Evolutionary conservation across 2,329 filamentous ascomycete genomes (phyloP).

Genomic region (Fusarium anguioides): DNA sequence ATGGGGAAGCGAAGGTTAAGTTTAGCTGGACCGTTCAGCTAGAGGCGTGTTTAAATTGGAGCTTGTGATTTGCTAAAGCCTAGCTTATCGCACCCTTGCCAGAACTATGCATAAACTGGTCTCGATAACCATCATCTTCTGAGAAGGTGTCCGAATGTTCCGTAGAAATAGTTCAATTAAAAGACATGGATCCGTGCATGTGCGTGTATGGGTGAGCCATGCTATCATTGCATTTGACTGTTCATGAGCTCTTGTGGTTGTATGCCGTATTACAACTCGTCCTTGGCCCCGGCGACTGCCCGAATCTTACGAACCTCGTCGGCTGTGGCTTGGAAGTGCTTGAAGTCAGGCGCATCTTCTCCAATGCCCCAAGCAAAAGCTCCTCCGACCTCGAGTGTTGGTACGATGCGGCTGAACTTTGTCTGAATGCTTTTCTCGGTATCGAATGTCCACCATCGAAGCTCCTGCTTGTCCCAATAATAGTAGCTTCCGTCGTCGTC

Average conservation of each 20-base stretch:
- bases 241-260: background rate
- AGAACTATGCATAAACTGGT: slow-evolving; percentile 16
- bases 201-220: slow-evolving; percentile 7
- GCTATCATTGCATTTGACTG: slow-evolving; percentile 5
- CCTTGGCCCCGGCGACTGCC: slow-evolving; percentile 30
- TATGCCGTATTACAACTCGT: slow-evolving; percentile 45
- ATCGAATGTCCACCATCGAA: slow-evolving; percentile 81
- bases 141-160: background rate
- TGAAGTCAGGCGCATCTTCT: slow-evolving; percentile 67
- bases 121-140: background rate
- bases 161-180: slow-evolving; percentile 2
- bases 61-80: slow-evolving; percentile 39
- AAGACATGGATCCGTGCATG: slow-evolving; percentile 13
- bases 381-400: slow-evolving; percentile 69
- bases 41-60: slow-evolving; percentile 36
- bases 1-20: slow-evolving; percentile 11
- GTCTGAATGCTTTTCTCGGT: slow-evolving; percentile 67
- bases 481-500: slow-evolving; percentile 73
- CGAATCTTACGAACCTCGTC: slow-evolving; percentile 37
- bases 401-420: slow-evolving; percentile 72
- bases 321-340: slow-evolving; percentile 53
- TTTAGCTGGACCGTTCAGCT: slow-evolving; percentile 17
- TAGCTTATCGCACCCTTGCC: slow-evolving; percentile 26
- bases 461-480: slow-evolving; percentile 70
- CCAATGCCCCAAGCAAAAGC: slow-evolving; percentile 82